A percentile compares a stretch with the other conserved stretches of the same genome.
phyloP scores from a whole-genome alignment of 805 yeast species.

The Wickerhamiella allomyrinae region DNA sequence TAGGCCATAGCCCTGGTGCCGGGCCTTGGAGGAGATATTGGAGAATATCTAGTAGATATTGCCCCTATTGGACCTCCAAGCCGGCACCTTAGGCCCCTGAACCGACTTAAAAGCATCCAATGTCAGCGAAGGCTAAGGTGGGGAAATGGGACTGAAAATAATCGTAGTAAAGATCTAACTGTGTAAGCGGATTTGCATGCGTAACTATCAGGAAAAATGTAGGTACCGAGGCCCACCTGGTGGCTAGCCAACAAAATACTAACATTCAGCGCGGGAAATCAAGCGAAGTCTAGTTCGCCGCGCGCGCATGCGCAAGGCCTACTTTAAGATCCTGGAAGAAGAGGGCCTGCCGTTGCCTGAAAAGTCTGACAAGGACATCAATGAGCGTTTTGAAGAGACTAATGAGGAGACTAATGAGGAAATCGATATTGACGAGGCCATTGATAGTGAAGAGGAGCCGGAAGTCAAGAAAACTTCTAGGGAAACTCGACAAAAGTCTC shows the following conservation, averaged over 20 bases:
- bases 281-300: slow-evolving; percentile 63
- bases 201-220: neutral
- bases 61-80: too few species aligned
- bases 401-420: slow-evolving; percentile 6
- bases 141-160: too few species aligned
- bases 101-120: too few species aligned
- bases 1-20: too few species aligned
- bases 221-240: neutral
- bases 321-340: slow-evolving; percentile 61
- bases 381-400: neutral
- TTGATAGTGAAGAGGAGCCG: slow-evolving; percentile 12
- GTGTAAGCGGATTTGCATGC: neutral
- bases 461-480: slow-evolving; percentile 11
- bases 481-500: slow-evolving; percentile 5
- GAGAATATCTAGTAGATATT: too few species aligned
- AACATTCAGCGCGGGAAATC: slow-evolving; percentile 47
- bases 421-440: slow-evolving; percentile 6
- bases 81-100: too few species aligned
- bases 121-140: too few species aligned
- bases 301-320: slow-evolving; percentile 66
- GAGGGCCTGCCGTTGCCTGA: slow-evolving; percentile 50
- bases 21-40: too few species aligned
- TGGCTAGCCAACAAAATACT: slow-evolving; percentile 2
- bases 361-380: slow-evolving; percentile 14
- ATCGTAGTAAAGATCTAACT: too few species aligned